Percentiles rank a stretch among this genome's conserved stretches.
Conservation (phyloP, 345 rosid species). For the Eucalyptus sp. region DNA sequence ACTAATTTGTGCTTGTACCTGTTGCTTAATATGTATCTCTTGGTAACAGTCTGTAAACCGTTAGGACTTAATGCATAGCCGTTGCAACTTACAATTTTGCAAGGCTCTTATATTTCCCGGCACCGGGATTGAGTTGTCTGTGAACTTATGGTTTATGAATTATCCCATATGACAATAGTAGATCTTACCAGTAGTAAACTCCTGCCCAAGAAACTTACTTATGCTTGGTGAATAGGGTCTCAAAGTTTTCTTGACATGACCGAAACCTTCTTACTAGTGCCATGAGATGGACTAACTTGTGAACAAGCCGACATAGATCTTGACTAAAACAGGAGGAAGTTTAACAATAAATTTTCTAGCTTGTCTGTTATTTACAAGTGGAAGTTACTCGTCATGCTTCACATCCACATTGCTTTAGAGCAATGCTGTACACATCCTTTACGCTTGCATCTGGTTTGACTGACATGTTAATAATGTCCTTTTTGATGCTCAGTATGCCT, state of each 20-base stretch:
- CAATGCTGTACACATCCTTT: background rate
- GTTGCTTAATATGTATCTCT: background rate
- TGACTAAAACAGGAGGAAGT: background rate
- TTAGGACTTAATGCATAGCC: background rate
- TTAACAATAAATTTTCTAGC: background rate
- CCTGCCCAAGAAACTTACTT: background rate
- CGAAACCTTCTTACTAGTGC: background rate
- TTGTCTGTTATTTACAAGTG: background rate
- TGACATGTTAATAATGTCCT: background rate
- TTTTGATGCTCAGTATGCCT: background rate
- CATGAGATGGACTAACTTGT: background rate
- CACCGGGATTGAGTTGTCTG: background rate
- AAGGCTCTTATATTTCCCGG: background rate
- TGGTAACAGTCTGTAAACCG: background rate
- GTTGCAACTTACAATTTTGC: background rate
- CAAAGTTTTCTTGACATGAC: background rate
- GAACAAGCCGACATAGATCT: background rate
- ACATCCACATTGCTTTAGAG: background rate
- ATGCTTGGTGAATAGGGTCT: background rate
- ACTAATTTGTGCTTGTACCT: background rate
- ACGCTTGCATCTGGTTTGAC: background rate
- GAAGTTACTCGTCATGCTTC: background rate
- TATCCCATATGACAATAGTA: background rate
- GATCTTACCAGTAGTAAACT: background rate
- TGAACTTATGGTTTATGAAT: background rate